A percentile compares a stretch with the other conserved stretches of the same genome.
Conservation (phyloP, 1,284 basidiomycete genomes). For the Leucoagaricus sp. region DNA sequence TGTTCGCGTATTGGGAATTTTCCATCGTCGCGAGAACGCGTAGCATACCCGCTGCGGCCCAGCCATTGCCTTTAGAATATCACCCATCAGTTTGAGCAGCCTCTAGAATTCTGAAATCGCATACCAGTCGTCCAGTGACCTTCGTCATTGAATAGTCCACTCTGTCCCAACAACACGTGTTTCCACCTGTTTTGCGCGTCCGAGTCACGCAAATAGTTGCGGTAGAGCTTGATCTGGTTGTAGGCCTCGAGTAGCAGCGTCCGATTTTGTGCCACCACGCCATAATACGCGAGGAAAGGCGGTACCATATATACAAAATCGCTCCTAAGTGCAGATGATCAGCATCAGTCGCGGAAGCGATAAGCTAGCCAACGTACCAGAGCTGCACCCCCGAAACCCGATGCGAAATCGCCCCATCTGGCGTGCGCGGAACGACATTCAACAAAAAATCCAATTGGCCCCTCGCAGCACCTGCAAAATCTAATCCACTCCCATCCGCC, state of each 20-base stretch:
- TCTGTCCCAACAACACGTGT: conserved; percentile 57
- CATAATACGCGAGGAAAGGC: conserved; percentile 91
- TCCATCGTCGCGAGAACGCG: conserved; percentile 79
- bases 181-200: conserved; percentile 58
- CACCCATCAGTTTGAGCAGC: background rate
- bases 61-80: conserved; percentile 66
- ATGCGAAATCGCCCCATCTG: conserved; percentile 84
- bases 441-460: conserved; percentile 77
- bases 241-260: conserved; percentile 72
- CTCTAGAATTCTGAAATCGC: conserved; percentile 12
- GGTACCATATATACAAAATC: conserved; percentile 90
- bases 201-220: conserved; percentile 57
- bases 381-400: conserved; percentile 65
- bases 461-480: conserved; percentile 68
- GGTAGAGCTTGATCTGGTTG: conserved; percentile 80
- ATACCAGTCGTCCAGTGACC: conserved; percentile 78
- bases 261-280: conserved; percentile 66
- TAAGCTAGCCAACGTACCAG: conserved; percentile 49
- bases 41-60: conserved; percentile 85
- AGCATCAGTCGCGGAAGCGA: background rate
- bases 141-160: conserved; percentile 41
- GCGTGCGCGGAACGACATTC: conserved; percentile 63
- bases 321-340: conserved; percentile 45
- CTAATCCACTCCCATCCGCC: conserved; percentile 35
- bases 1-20: conserved; percentile 54